phyloP scores from a whole-genome alignment of 140 eudicot species.

The Erigeron philadelphicus region DNA sequence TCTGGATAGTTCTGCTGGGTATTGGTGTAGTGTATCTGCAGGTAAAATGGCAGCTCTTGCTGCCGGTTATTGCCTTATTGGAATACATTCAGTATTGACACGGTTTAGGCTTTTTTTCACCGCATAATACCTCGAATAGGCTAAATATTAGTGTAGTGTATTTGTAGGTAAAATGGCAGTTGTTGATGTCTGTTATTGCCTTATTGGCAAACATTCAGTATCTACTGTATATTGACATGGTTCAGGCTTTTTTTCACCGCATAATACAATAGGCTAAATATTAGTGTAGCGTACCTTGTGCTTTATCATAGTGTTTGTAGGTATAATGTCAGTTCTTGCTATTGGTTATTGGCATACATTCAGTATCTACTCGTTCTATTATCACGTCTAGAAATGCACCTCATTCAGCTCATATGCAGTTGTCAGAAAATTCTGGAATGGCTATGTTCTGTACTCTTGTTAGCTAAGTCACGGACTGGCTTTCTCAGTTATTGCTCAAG shows the following conservation, averaged over 20 bases:
- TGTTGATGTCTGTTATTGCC: too few species aligned
- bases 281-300: background rate
- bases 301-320: slow-evolving; percentile 1
- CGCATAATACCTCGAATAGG: too few species aligned
- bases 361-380: background rate
- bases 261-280: background rate
- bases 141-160: too few species aligned
- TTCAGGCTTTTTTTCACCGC: background rate
- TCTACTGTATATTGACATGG: slow-evolving; percentile 3
- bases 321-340: background rate
- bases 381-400: slow-evolving; percentile 6
- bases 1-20: slow-evolving; percentile 85
- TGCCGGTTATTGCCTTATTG: too few species aligned
- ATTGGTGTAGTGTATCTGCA: too few species aligned
- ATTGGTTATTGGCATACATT: background rate
- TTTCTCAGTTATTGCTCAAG: slow-evolving; percentile 73
- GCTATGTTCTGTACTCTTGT: slow-evolving; percentile 93
- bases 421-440: slow-evolving; percentile 93
- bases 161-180: too few species aligned
- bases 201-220: too few species aligned
- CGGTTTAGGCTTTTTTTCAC: too few species aligned
- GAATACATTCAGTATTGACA: too few species aligned
- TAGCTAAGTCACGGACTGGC: slow-evolving; percentile 92
- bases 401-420: slow-evolving; percentile 38
- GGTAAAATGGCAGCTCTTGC: too few species aligned